Base-by-base conservation (phyloP, 2,329 filamentous ascomycete species). In the Sphaceloma murrayae region DNA sequence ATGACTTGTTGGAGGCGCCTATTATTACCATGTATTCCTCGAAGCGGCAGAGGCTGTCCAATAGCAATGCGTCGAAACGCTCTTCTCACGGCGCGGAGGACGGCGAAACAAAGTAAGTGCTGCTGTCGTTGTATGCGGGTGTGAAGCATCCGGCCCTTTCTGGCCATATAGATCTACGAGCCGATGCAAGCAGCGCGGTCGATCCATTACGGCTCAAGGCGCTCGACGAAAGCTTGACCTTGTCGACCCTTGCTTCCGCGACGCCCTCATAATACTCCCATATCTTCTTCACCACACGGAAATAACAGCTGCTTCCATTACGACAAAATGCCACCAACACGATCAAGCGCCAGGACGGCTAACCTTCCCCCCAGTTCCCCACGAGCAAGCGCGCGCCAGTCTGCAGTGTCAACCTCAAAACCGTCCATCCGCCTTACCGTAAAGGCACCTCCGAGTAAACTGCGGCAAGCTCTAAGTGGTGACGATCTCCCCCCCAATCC, bases 401-500 rank as follows among this genome's bases (percentile, higher is more conserved):
- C 49, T 22, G 34, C 38, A 9, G 40, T 65, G 47, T 60, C 66
- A 42, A 61, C 64, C 48, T 61, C 61, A 31, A 64, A 63, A 48
- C 64, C 63, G 48, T 67, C 65, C 40, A 64, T 71, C 46, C 62
- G 65, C 46, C 62, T 72, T 47, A 72, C 67, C 29, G 67, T 72
- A 51, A 70, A 70, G 49, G 67, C 67, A 10, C 65, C 66, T 2
- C 68, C 68, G 13, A 67, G 60, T 57, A 70, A 67, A 56, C 61
- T 72, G 17, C 60, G 67, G 44, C 63, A 70, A 46, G 68, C 67
- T 27, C 70, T 65, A 1, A 62, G 62, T 29, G 62, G 57, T 46
- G 52, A 60, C 19, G 53, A 52, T 6, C 48, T 58, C 3, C 56
- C 56, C 17, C 56, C 58, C 17, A 58, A 60, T 34, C 53, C 57